These are phyloP conservation scores for Mercurialis annua DNA, from an alignment of 345 rosid species.

Conservation along the genomic window DNA sequence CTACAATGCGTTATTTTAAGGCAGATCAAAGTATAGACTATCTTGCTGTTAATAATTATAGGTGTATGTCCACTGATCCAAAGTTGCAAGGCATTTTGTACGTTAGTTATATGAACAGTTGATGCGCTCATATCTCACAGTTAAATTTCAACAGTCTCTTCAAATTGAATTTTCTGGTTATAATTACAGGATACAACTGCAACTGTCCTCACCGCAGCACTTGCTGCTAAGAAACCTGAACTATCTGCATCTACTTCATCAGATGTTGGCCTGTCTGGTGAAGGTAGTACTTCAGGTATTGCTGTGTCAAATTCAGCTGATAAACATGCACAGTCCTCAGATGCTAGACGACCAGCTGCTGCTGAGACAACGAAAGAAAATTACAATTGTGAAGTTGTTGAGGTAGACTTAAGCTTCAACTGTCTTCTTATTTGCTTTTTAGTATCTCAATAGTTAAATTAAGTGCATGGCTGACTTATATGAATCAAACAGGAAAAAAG, in stretches of 20 bases:
- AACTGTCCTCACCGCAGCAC: constrained; percentile 63
- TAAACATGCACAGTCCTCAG: constrained; percentile 32
- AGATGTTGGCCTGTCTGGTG: constrained; percentile 28
- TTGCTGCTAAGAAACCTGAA: constrained; percentile 57
- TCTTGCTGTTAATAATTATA: background rate
- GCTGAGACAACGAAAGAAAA: constrained; percentile 35
- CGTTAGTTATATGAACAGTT: constrained; percentile 1
- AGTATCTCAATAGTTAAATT: constrained; percentile 5
- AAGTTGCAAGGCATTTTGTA: background rate
- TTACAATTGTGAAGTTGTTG: constrained; percentile 22
- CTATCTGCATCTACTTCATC: constrained; percentile 41
- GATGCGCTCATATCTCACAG: background rate
- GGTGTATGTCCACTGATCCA: background rate
- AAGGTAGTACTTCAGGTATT: constrained; percentile 46
- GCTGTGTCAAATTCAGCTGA: constrained; percentile 30
- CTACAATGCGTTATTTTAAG: background rate
- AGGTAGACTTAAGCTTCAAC: constrained; percentile 31
- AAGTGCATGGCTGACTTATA: background rate
- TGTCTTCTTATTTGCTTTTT: constrained; percentile 7
- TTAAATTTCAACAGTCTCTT: background rate
- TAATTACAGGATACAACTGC: constrained; percentile 76
- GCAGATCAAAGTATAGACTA: background rate
- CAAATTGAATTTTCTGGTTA: constrained; percentile 6
- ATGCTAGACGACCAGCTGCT: constrained; percentile 23
- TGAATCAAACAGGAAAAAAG: constrained; percentile 30